Conservation (phyloP, 225 moss, liverwort and hornwort genomes). For the Marchantia polymorpha region DNA sequence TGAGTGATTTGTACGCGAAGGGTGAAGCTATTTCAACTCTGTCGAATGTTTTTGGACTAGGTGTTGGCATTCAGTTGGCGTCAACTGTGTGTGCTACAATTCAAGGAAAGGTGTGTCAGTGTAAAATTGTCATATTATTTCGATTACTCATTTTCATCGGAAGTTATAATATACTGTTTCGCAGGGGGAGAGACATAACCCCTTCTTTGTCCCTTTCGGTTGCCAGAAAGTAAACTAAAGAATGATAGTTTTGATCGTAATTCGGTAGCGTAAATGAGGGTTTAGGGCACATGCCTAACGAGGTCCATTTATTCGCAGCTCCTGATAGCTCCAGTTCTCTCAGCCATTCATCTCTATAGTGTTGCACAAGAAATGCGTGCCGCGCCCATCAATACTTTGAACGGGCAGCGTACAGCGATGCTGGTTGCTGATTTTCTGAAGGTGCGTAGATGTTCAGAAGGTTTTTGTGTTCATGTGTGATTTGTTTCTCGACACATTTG, state of each 20-base stretch:
- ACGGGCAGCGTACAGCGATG: constrained; percentile 89
- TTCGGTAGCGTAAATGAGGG: no score
- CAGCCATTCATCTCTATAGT: constrained; percentile 80
- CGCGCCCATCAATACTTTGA: constrained; percentile 93
- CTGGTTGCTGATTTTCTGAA: constrained; percentile 89
- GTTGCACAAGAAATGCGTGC: constrained; percentile 98
- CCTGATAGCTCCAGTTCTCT: constrained; percentile 69
- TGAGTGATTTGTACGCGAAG: constrained; percentile 97
- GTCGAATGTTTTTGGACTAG: constrained; percentile 92
- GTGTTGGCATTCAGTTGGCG: constrained; percentile 84
- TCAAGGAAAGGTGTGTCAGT: constrained; percentile 70
- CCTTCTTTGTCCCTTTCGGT: not conserved
- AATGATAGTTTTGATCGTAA: no score
- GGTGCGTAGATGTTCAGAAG: constrained; percentile 29
- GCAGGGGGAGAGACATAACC: not conserved
- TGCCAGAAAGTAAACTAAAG: no score
- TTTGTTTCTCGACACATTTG: no score
- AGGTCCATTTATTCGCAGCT: constrained; percentile 48
- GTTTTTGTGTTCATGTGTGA: no score
- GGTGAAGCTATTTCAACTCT: constrained; percentile 98
- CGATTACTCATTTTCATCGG: not conserved
- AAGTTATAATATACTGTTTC: not conserved
- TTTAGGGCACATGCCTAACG: no score
- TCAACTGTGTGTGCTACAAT: constrained; percentile 77
- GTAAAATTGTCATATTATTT: not conserved